These are phyloP conservation scores for Neopestalotiopsis clavispora DNA, from an alignment of 2,329 filamentous ascomycete species.

Conservation along the genomic window DNA sequence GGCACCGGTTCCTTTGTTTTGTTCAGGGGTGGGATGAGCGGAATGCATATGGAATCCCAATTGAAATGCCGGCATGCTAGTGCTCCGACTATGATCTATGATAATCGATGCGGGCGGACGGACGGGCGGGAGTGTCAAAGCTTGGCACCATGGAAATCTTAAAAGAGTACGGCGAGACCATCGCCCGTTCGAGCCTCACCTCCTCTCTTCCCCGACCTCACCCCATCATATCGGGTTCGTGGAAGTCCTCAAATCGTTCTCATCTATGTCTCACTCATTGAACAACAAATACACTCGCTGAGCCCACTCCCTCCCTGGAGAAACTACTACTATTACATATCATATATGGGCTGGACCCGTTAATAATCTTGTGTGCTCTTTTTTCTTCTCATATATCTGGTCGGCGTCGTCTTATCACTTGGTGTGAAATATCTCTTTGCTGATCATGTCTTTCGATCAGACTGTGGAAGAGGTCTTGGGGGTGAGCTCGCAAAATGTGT, in stretches of 20 bases:
- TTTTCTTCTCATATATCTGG: neutral
- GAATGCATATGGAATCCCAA: no score
- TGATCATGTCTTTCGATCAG: slow-evolving; percentile 9
- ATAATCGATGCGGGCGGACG: neutral
- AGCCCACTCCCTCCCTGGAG: neutral
- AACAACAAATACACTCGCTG: neutral
- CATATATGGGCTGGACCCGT: neutral
- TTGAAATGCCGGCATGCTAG: no score
- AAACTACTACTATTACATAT: neutral
- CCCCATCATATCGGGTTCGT: no score
- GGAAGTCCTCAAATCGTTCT: neutral
- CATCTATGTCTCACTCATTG: neutral
- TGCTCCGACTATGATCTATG: neutral
- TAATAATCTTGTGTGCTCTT: neutral
- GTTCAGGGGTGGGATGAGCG: no score
- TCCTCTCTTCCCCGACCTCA: neutral
- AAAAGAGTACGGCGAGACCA: neutral
- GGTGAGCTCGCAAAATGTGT: neutral
- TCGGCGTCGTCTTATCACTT: neutral
- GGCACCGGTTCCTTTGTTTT: no score
- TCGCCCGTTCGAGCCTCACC: neutral
- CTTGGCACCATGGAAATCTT: neutral
- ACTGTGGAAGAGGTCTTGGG: slow-evolving; percentile 6
- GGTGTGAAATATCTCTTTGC: neutral
- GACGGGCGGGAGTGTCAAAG: neutral